Conservation (phyloP, 805 yeast genomes). For the Teunomyces gatunensis region DNA sequence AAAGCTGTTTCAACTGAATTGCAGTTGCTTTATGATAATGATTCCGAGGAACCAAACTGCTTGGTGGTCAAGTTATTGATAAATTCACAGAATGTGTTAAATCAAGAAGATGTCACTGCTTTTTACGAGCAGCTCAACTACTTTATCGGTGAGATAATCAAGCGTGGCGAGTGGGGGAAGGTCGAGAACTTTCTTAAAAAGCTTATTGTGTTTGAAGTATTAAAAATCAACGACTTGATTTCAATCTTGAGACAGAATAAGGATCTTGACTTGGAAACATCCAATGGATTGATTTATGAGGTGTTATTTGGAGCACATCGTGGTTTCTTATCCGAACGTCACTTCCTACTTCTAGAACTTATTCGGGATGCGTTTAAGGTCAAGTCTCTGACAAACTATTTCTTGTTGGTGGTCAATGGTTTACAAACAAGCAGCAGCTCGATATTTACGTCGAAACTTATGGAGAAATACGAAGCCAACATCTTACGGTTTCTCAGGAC, state of each 20-base stretch:
- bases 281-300: slow-evolving; percentile 6
- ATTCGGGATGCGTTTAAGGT: slow-evolving; percentile 13
- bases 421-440: slow-evolving; percentile 7
- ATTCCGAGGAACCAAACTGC: slow-evolving; percentile 12
- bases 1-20: slow-evolving; percentile 6
- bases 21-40: slow-evolving; percentile 1
- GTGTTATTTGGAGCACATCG: slow-evolving; percentile 9
- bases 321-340: not conserved
- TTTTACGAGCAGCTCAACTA: slow-evolving; percentile 9
- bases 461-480: slow-evolving; percentile 7
- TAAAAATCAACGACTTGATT: slow-evolving; percentile 14
- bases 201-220: slow-evolving; percentile 15
- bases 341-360: slow-evolving; percentile 10
- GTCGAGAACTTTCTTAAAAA: slow-evolving; percentile 13
- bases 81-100: slow-evolving; percentile 6
- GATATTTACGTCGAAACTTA: slow-evolving; percentile 2
- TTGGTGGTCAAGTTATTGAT: slow-evolving; percentile 16
- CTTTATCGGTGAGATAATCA: slow-evolving; percentile 4
- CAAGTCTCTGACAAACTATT: slow-evolving; percentile 10
- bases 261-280: slow-evolving; percentile 1
- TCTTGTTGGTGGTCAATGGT: slow-evolving; percentile 12
- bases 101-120: slow-evolving; percentile 1
- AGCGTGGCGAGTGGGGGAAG: not conserved
- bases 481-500: slow-evolving; percentile 12
- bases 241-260: slow-evolving; percentile 9